Conservation (phyloP, 306 rosid species). For the Acacia melanoxylon region DNA sequence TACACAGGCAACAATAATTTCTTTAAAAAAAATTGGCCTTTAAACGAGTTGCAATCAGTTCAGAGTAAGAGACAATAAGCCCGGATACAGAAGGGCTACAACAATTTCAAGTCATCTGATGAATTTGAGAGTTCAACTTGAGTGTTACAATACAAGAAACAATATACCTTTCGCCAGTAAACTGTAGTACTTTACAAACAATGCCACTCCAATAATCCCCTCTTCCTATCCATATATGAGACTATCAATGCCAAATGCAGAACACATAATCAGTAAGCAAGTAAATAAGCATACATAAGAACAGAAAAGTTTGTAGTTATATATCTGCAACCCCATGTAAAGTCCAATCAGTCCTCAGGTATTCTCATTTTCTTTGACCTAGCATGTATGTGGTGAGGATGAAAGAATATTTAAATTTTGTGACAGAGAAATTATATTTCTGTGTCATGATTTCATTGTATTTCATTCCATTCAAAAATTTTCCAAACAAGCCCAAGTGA, state of each 20-base stretch:
- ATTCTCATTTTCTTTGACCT: conserved; percentile 26
- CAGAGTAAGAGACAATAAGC: neutral
- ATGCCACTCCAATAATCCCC: neutral
- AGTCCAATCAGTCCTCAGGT: conserved; percentile 58
- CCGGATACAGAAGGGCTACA: neutral
- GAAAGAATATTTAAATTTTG: neutral
- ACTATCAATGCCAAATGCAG: conserved; percentile 27
- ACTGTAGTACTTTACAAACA: neutral
- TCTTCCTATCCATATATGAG: neutral
- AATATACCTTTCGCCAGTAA: neutral
- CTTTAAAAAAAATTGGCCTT: neutral
- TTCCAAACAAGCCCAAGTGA: neutral
- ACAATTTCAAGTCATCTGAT: neutral
- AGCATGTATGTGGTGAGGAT: neutral
- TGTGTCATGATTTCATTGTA: neutral
- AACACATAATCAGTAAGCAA: conserved; percentile 24
- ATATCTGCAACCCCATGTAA: neutral
- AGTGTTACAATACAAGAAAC: neutral
- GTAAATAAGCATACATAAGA: conserved; percentile 20
- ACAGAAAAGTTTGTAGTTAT: neutral
- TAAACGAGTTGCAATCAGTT: neutral
- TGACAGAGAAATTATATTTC: neutral
- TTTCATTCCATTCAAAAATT: neutral
- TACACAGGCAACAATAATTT: neutral
- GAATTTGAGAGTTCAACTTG: neutral